Evolutionary conservation across 768 basidiomycete species (phyloP), one percentile per base, ranked within the genome.

Genomic region (Trametes coccinea): DNA sequence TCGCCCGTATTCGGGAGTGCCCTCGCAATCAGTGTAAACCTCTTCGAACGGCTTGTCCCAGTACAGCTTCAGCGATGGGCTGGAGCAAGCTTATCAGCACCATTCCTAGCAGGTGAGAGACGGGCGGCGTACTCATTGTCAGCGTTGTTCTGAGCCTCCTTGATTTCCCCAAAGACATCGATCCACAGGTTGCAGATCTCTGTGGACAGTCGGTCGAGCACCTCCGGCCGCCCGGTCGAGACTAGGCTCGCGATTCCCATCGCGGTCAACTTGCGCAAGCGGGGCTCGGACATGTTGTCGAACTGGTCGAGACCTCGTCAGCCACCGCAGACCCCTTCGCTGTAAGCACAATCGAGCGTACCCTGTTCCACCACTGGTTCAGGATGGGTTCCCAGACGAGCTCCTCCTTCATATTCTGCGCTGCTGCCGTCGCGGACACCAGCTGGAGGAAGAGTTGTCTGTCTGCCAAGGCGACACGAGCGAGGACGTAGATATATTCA

Each of bases 141-240:
- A 0, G 69, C 67, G 27, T 71, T 70, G 30, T 70, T 76, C 65
- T 79, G 76, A 7, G 85, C 85, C 73, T 95, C 94, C 69, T 87
- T 89, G 53, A 95, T 80, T 71, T 95, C 93, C 13, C 88, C 89
- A 55, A 95, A 86, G 5, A 95, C 93, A 63, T 95, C 93, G 41
- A 89, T 76, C 93, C 93, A 96, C 31, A 94, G 74, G 68, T 92
- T 90, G 73, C 92, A 90, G 29, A 93, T 84, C 66, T 95, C 93
- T 3, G 79, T 82, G 13, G 84, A 80, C 29, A 96, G 75, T 17
- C 90, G 82, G 33, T 82, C 78, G 9, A 96, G 82, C 10, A 93
- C 86, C 67, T 92, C 88, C 0, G 81, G 80, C 22, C 84, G 82
- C 11, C 84, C 91, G 0, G 92, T 92, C 0, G 90, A 84, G 39